Base-by-base conservation (phyloP, 116 monocot genomes). In the Posidonia oceanica region DNA sequence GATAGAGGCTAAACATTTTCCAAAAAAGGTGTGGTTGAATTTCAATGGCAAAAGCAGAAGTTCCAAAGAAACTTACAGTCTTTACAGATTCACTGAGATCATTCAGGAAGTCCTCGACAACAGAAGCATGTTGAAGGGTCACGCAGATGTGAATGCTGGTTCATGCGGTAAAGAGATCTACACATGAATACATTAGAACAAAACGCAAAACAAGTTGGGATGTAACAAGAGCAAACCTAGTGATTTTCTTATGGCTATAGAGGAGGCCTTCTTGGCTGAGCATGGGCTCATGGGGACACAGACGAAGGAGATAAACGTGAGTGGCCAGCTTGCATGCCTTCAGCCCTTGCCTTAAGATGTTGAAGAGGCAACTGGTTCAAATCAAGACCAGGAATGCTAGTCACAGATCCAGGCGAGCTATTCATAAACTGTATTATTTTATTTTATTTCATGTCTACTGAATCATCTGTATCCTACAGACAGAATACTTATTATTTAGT, bases 231-330 rank as follows among this genome's bases (percentile, higher is more conserved):
- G 76, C 77, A 98, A 82, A 53, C 81, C 85, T 2, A 78, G 79
- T 63, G 87, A 83, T 54, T 93, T 98, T 36, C 74, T 77, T 54
- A 81, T 80, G 79, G 97, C 97, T 2, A 89, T 98, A 44, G 97
- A 98, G 66, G 97, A 98, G 76, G n/a, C n/a, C n/a, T n/a, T n/a
- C n/a, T n/a, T n/a, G n/a, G n/a, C n/a, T n/a, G n/a, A n/a, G n/a
- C n/a, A n/a, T n/a, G n/a, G n/a, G n/a, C n/a, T n/a, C n/a, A n/a
- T n/a, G n/a, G n/a, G n/a, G n/a, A n/a, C n/a, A 20, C 59, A 75
- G 57, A 29, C 73, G 62, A 80, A 82, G 66, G 75, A 69, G 6
- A 59, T 12, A 22, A 54, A 69, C 40, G 38, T n/a, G 59, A 55
- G 38, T 63, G 80, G 70, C 48, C 76, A 77, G 39, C 62, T 78